Percentiles rank a stretch among this genome's conserved stretches.
Conservation (phyloP, 495 filamentous ascomycete genomes). For the Penicillium mononematosum region DNA sequence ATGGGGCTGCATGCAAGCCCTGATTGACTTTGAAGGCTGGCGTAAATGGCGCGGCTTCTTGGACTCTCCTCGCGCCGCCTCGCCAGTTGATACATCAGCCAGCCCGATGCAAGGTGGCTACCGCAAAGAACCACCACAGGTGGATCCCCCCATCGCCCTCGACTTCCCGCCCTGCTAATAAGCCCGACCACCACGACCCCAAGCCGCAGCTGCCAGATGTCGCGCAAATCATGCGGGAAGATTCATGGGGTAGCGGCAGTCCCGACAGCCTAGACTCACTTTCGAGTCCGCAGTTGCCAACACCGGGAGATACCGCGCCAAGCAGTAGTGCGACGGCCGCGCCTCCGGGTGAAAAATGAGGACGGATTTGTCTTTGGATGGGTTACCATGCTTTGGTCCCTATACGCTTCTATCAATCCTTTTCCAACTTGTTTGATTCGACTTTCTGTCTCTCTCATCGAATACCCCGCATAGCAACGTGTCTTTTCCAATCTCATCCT, state of each 20-base stretch:
- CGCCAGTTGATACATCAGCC: constrained; percentile 25
- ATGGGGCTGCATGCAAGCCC: constrained; percentile 98
- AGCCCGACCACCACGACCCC: constrained; percentile 13
- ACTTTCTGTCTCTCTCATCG: constrained; percentile 36
- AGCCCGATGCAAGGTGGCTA: constrained; percentile 37
- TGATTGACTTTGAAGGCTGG: constrained; percentile 99
- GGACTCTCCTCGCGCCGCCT: constrained; percentile 29
- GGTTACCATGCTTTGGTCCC: not conserved
- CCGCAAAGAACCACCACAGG: constrained; percentile 12
- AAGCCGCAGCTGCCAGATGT: constrained; percentile 22
- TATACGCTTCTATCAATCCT: constrained; percentile 5
- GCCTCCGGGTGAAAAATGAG: constrained; percentile 9
- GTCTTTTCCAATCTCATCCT: constrained; percentile 7
- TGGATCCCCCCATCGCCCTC: constrained; percentile 23
- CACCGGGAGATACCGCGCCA: constrained; percentile 10
- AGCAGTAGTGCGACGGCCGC: not conserved
- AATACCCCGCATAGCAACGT: constrained; percentile 40
- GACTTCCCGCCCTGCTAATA: constrained; percentile 12
- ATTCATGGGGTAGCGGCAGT: constrained; percentile 41
- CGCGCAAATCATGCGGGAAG: constrained; percentile 29
- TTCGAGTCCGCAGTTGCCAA: constrained; percentile 19
- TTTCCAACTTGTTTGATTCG: constrained; percentile 27
- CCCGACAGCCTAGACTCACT: constrained; percentile 33
- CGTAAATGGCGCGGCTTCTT: constrained; percentile 90
- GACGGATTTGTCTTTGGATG: not conserved